Evolutionary conservation across 768 basidiomycete species (phyloP), one percentile per base, ranked within the genome.

Genomic region (Naganishia onofrii): DNA sequence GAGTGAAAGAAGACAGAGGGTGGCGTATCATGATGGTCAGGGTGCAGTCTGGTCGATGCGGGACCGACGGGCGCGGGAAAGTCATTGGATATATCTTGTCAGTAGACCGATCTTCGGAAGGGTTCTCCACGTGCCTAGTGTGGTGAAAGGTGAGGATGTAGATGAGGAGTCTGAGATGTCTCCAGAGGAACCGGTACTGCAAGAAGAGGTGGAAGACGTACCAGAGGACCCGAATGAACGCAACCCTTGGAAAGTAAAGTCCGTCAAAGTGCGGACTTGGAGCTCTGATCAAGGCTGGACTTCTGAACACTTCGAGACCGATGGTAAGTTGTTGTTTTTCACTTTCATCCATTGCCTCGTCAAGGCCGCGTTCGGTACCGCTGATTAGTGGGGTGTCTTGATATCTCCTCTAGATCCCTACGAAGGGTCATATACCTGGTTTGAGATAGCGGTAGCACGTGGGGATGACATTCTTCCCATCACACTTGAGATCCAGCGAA

Each of bases 391-490:
- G n/a, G n/a, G 46, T 17, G 7, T 46, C 15, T 46, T 17, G 19
- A 15, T 9, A 46, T 46, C n/a, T 21, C 13, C 48, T n/a, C 19
- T 26, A 63, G 60, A 63, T 44, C 60, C 64, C 23, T 71, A 71
- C 38, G 56, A 71, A 0, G 66, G 67, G n/a, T 67, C 70, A 12
- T 71, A 71, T 34, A 67, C 66, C 46, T 71, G 70, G 70, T 71
- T 71, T 29, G 70, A 71, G 28, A 36, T 67, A 29, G 70, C 31
- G 29, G 38, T 71, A 44, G 54, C 38, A 13, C 65, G 66, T 7
- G 55, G 19, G 1, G 46, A n/a, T 0, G 69, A 64, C 9, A 42
- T 60, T 9, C 51, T 70, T 26, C 21, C 46, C 13, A 23, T 34
- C 9, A 38, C 51, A 29, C 38, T 70, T 7, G 69, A 70, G 42